Conservation (phyloP, 108 stramenopile genomes). For the Epipyxis sp. region DNA sequence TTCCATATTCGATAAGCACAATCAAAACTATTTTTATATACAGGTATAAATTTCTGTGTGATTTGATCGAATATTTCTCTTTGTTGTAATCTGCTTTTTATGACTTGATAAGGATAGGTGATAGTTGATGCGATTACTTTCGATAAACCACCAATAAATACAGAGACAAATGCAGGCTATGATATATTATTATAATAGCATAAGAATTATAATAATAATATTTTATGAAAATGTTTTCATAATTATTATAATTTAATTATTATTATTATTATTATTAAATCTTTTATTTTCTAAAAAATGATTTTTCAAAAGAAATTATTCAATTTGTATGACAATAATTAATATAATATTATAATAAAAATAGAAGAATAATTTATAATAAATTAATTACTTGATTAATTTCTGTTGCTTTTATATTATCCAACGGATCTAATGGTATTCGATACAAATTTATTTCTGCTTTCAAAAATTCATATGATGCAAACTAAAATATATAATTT, state of each 20-base stretch:
- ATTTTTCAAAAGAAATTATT: no score
- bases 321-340: no score
- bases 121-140: conserved; percentile 65
- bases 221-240: no score
- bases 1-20: conserved; percentile 5
- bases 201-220: background rate
- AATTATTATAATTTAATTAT: no score
- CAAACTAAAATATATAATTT: conserved; percentile 4
- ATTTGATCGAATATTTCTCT: conserved; percentile 62
- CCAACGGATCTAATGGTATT: no score
- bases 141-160: background rate
- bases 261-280: no score
- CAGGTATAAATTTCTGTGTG: conserved; percentile 59
- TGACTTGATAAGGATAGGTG: conserved; percentile 87
- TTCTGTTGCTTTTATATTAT: no score
- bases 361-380: no score
- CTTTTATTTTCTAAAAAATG: no score
- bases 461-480: conserved; percentile 26
- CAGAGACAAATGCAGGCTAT: conserved; percentile 21
- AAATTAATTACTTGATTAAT: no score
- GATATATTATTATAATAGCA: background rate
- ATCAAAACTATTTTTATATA: no score
- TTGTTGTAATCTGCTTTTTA: conserved; percentile 93
- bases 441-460: background rate
- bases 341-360: no score